Percentiles rank a stretch among this genome's conserved stretches.
These are phyloP conservation scores for Letharia lupina DNA, from an alignment of 495 filamentous ascomycete genomes.

Conservation along the genomic window DNA sequence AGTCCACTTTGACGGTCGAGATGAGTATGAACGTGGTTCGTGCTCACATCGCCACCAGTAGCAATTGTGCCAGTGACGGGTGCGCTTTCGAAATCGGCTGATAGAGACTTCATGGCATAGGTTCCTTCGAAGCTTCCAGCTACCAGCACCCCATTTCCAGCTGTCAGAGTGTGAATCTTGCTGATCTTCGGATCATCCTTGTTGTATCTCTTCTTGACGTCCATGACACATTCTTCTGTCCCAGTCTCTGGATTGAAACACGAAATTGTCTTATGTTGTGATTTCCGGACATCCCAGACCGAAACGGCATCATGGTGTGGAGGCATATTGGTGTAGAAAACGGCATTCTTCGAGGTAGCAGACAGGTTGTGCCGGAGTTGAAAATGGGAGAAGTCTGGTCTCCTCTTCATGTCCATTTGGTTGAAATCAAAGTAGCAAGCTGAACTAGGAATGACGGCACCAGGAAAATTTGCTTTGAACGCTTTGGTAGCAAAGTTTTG, in stretches of 20 bases:
- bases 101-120: slow-evolving; percentile 58
- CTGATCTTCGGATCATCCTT: slow-evolving; percentile 17
- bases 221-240: slow-evolving; percentile 48
- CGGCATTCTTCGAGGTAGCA: slow-evolving; percentile 60
- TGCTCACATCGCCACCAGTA: slow-evolving; percentile 54
- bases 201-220: slow-evolving; percentile 43
- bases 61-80: slow-evolving; percentile 59
- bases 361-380: slow-evolving; percentile 82
- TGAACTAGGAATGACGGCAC: slow-evolving; percentile 33
- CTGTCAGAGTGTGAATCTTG: slow-evolving; percentile 64
- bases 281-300: neutral
- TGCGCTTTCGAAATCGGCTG: slow-evolving; percentile 34
- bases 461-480: slow-evolving; percentile 27
- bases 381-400: slow-evolving; percentile 68
- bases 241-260: slow-evolving; percentile 27
- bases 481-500: slow-evolving; percentile 14
- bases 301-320: slow-evolving; percentile 2
- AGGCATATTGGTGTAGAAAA: slow-evolving; percentile 63
- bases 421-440: slow-evolving; percentile 62
- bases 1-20: slow-evolving; percentile 48
- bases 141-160: slow-evolving; percentile 58
- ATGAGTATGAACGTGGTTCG: slow-evolving; percentile 75
- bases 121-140: slow-evolving; percentile 76
- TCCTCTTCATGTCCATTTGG: slow-evolving; percentile 57
- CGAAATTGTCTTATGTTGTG: neutral